These are phyloP conservation scores for Exophiala aquamarina DNA, from an alignment of 2,329 filamentous ascomycete genomes.

Conservation along the genomic window DNA sequence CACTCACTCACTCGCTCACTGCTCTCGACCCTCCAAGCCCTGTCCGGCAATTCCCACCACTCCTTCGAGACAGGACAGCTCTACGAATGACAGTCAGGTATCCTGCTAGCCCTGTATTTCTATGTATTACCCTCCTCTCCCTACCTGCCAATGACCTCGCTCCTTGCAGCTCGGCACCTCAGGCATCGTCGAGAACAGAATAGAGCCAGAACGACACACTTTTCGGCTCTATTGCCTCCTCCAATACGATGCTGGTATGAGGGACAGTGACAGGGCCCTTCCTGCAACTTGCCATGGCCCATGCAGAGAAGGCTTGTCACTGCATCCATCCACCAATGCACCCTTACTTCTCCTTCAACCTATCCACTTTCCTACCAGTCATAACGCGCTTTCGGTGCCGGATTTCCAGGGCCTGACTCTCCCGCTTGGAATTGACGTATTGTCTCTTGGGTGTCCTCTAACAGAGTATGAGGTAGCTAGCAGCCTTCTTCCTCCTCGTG, in stretches of 20 bases:
- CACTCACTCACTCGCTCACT: no score
- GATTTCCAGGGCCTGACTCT: background rate
- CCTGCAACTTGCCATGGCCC: background rate
- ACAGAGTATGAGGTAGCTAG: background rate
- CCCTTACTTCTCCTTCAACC: background rate
- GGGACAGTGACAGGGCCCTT: background rate
- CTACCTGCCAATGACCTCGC: background rate
- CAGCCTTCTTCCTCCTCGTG: background rate
- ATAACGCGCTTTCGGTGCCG: background rate
- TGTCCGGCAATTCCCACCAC: no score
- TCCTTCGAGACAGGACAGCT: no score
- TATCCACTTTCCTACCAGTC: background rate
- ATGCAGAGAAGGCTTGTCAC: slow-evolving; percentile 1
- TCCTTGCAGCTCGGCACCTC: background rate
- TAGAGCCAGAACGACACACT: background rate
- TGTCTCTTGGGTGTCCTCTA: background rate
- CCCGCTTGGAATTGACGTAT: background rate
- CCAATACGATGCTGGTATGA: background rate
- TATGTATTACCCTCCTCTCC: no score
- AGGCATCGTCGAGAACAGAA: background rate
- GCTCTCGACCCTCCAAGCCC: no score
- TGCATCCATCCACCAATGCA: background rate
- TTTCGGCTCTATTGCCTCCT: background rate
- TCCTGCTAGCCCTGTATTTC: no score
- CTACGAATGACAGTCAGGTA: no score